Base-by-base conservation (phyloP, 2,329 filamentous ascomycete genomes). In the Rutstroemia sydowiana region DNA sequence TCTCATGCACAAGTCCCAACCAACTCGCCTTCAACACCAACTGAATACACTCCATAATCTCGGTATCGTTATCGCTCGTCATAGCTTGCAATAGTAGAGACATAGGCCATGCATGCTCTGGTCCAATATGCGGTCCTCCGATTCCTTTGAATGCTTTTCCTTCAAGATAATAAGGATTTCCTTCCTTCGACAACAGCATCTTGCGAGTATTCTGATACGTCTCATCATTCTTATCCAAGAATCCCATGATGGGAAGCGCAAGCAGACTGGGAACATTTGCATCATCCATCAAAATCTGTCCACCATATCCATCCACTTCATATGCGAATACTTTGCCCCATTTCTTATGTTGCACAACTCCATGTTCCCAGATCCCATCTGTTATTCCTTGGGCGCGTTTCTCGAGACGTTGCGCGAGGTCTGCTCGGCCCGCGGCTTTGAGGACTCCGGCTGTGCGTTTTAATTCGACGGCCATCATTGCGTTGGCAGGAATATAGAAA, bases 71-170 rank as follows among this genome's bases (percentile, higher is more conserved):
- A 46, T 92, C 78, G 5, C 84, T 86, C 0, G 93, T 98, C 77
- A 93, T 89, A 2, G 88, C 89, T 69, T 96, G 91, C 18, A 96
- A 80, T 8, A 98, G 75, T 56, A 96, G 73, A 66, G 88, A 93
- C 90, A 98, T 97, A 0, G 93, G 93, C 93, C 93, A 98, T 7
- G 92, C 93, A 59, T 95, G 88, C 61, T 80, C 74, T n/a, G 95
- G 72, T 0, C 93, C 93, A 59, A 96, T 86, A 63, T 82, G 81
- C 6, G 79, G 80, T 4, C 79, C 79, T 61, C 93, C 93, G 60
- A 98, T 95, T 6, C 93, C 93, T 45, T 81, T 78, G 64, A 98
- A 95, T 0, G 79, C 81, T 14, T 71, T 72, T 2, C 93, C 93
- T 23, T 76, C 75, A 6, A 98, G 75, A 66, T 84, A 97, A 67